Percentiles rank a stretch among this genome's conserved stretches.
These are phyloP conservation scores for Cantharellus cinnabarinus DNA, from an alignment of 768 basidiomycete genomes.

Conservation along the genomic window DNA sequence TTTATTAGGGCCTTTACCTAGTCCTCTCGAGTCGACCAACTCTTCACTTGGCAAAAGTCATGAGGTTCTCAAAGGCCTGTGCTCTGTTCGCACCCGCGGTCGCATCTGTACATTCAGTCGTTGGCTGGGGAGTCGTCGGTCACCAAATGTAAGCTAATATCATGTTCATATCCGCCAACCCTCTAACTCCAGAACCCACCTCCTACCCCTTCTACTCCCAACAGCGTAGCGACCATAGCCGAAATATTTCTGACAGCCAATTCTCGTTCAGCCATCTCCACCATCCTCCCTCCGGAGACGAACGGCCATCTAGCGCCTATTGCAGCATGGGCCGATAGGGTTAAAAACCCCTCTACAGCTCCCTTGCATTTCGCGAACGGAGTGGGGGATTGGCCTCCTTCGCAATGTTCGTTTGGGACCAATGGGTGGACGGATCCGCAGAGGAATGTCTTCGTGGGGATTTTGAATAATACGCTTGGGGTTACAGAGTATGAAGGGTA, in stretches of 20 bases:
- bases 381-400: conserved; percentile 53
- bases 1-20: too few species aligned
- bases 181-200: too few species aligned
- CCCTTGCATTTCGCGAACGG: conserved; percentile 60
- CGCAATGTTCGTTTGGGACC: conserved; percentile 54
- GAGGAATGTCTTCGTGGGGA: conserved; percentile 55
- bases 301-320: conserved; percentile 68
- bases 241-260: conserved; percentile 69
- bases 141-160: too few species aligned
- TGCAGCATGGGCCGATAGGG: conserved; percentile 71
- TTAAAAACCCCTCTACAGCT: conserved; percentile 37
- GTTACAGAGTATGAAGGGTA: conserved; percentile 6
- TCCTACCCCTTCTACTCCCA: neutral
- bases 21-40: too few species aligned
- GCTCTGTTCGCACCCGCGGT: too few species aligned
- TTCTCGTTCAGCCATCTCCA: conserved; percentile 43
- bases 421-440: conserved; percentile 46
- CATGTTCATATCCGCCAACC: too few species aligned
- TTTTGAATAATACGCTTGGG: conserved; percentile 47
- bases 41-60: too few species aligned
- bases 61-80: too few species aligned
- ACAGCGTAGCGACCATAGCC: conserved; percentile 64
- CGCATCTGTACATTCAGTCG: too few species aligned
- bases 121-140: too few species aligned
- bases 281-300: conserved; percentile 33